Percentiles rank a stretch among this genome's conserved stretches.
Conservation (phyloP, 2,329 filamentous ascomycete species). For the Clonostachys rosea region DNA sequence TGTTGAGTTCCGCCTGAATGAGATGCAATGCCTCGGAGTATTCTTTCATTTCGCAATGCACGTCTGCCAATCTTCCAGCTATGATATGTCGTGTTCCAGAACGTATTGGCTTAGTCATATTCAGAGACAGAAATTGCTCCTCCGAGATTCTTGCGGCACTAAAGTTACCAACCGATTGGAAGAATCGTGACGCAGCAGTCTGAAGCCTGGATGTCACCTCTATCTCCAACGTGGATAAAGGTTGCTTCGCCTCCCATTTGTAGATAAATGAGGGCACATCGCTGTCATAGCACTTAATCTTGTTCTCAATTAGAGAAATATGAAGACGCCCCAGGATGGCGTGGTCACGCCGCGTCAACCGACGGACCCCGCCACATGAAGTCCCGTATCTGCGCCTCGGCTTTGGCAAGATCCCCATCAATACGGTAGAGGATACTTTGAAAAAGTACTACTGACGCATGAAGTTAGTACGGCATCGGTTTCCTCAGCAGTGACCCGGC, state of each 20-base stretch:
- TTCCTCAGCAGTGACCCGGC: constrained; percentile 14
- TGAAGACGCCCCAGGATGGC: constrained; percentile 21
- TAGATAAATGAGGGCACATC: constrained; percentile 21
- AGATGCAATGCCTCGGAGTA: constrained; percentile 11
- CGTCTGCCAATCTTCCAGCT: constrained; percentile 16
- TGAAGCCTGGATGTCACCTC: constrained; percentile 24
- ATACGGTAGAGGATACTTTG: constrained; percentile 21
- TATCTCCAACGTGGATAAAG: constrained; percentile 20
- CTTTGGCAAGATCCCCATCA: constrained; percentile 15
- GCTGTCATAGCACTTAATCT: constrained; percentile 20
- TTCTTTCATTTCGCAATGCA: constrained; percentile 19
- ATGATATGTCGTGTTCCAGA: constrained; percentile 16
- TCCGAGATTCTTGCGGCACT: constrained; percentile 16
- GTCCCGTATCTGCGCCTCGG: constrained; percentile 13
- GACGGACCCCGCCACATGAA: constrained; percentile 11
- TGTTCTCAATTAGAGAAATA: constrained; percentile 25
- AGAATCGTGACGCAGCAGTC: constrained; percentile 20
- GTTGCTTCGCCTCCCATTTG: constrained; percentile 17
- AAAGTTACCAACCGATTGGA: constrained; percentile 24
- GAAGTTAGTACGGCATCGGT: constrained; percentile 21
- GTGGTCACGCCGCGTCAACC: constrained; percentile 15
- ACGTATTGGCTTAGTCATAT: constrained; percentile 14
- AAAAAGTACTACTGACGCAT: constrained; percentile 20
- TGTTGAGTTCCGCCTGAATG: constrained; percentile 12
- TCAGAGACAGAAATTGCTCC: constrained; percentile 19